phyloP scores from a whole-genome alignment of 805 yeast species.

The Pichia deserticola region DNA sequence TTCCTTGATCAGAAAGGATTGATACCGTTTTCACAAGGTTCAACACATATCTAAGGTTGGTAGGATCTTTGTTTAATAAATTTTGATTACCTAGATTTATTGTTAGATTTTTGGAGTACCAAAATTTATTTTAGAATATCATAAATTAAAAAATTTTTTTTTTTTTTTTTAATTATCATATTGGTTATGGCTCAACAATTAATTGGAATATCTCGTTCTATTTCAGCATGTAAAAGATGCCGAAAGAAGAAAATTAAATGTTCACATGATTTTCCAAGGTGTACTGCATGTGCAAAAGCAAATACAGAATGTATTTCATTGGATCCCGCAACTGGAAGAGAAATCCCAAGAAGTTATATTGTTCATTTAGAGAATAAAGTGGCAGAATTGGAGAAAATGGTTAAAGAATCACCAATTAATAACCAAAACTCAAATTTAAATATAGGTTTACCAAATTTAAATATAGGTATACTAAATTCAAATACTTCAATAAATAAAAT shows the following conservation, averaged over 20 bases:
- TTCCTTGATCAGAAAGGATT: no score
- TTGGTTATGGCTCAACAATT: conserved; percentile 6
- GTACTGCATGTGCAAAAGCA: conserved; percentile 56
- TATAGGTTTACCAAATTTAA: neutral
- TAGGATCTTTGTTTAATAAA: no score
- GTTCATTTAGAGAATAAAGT: conserved; percentile 64
- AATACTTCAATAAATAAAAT: neutral
- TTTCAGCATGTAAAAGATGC: conserved; percentile 84
- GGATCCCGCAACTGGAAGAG: conserved; percentile 85
- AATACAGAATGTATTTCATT: conserved; percentile 71
- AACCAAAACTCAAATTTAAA: neutral
- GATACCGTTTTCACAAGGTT: no score
- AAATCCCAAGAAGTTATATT: conserved; percentile 74
- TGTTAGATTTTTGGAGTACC: no score
- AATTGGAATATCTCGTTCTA: conserved; percentile 49
- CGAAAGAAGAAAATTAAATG: conserved; percentile 60
- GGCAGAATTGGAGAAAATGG: conserved; percentile 43
- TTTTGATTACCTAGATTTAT: no score
- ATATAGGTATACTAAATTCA: neutral
- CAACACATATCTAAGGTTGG: no score
- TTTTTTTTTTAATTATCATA: no score
- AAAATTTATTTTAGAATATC: no score
- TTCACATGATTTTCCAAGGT: conserved; percentile 61
- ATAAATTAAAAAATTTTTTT: no score
- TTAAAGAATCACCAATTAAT: conserved; percentile 21